These are phyloP conservation scores for Colletotrichum gigasporum DNA, from an alignment of 2,329 filamentous ascomycete genomes.

Conservation along the genomic window DNA sequence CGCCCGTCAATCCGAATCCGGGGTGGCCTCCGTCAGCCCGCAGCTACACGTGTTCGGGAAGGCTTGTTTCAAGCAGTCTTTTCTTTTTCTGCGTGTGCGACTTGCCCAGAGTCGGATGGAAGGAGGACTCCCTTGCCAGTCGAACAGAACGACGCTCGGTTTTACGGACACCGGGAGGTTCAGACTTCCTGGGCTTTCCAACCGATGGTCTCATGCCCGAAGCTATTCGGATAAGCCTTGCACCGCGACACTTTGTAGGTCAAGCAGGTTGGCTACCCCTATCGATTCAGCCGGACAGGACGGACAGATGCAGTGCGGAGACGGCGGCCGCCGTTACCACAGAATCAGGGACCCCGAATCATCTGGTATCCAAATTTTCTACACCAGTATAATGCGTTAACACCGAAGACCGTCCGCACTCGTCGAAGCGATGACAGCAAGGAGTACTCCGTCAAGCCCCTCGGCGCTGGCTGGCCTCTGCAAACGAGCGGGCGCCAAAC, in stretches of 20 bases:
- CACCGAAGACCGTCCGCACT: not conserved
- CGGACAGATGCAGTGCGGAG: not conserved
- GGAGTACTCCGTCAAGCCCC: not conserved
- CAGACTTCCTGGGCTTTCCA: not conserved
- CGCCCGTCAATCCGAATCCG: not conserved
- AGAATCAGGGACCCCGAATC: not conserved
- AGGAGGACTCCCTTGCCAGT: not conserved
- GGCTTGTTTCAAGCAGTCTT: constrained; percentile 19
- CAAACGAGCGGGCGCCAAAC: not conserved
- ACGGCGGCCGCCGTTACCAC: not conserved
- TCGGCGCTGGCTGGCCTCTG: not conserved
- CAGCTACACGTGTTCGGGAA: constrained; percentile 15
- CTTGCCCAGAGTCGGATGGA: not conserved
- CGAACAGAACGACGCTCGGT: not conserved
- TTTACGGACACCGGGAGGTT: not conserved
- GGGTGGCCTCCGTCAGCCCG: constrained; percentile 15
- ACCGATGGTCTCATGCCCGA: not conserved
- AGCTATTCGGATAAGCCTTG: not conserved
- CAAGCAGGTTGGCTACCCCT: not conserved
- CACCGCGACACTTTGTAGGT: too few relatives aligned
- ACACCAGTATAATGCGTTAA: not conserved
- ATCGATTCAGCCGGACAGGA: not conserved
- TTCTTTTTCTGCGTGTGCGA: not conserved
- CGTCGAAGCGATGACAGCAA: not conserved
- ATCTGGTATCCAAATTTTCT: not conserved